A percentile compares a stretch with the other conserved stretches of the same genome.
phyloP scores from a whole-genome alignment of 2,329 filamentous ascomycete species.

The Penicillium sp. region DNA sequence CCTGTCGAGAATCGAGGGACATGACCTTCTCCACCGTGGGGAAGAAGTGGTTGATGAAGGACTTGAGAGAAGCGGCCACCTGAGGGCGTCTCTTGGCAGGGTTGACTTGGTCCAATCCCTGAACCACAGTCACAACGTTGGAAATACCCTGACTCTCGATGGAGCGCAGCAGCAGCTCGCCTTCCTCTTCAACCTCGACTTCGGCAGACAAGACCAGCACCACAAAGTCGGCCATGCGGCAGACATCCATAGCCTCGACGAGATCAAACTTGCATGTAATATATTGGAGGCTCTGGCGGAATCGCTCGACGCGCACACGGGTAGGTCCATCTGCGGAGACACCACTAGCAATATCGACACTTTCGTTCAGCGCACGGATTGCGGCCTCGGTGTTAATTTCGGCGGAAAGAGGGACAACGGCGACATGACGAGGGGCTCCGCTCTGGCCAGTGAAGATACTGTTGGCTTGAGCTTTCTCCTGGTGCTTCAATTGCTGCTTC shows the following conservation, averaged over 20 bases:
- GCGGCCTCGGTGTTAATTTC: constrained; percentile 69
- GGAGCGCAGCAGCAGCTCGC: constrained; percentile 80
- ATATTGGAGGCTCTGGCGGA: constrained; percentile 93
- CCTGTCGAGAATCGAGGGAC: constrained; percentile 83
- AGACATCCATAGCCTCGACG: constrained; percentile 77
- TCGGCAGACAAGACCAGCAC: constrained; percentile 80
- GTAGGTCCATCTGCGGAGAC: constrained; percentile 60
- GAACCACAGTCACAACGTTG: constrained; percentile 82
- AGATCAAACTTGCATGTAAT: constrained; percentile 73
- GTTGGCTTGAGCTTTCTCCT: constrained; percentile 75
- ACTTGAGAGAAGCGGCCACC: constrained; percentile 80
- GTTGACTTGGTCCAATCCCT: constrained; percentile 76
- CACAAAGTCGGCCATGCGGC: constrained; percentile 87
- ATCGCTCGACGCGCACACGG: constrained; percentile 77
- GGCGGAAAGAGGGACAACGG: constrained; percentile 78
- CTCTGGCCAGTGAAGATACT: constrained; percentile 84
- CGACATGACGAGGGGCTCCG: constrained; percentile 84
- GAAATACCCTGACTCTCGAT: constrained; percentile 94
- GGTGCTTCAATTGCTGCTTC: constrained; percentile 78
- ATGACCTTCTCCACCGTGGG: constrained; percentile 89
- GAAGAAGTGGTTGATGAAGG: constrained; percentile 93
- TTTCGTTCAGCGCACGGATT: constrained; percentile 71
- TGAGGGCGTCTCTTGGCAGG: constrained; percentile 76
- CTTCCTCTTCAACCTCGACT: constrained; percentile 74
- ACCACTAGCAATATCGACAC: constrained; percentile 74